These are phyloP conservation scores for Zoysia japonica DNA, from an alignment of 176 grass and related monocot species.

Conservation along the genomic window DNA sequence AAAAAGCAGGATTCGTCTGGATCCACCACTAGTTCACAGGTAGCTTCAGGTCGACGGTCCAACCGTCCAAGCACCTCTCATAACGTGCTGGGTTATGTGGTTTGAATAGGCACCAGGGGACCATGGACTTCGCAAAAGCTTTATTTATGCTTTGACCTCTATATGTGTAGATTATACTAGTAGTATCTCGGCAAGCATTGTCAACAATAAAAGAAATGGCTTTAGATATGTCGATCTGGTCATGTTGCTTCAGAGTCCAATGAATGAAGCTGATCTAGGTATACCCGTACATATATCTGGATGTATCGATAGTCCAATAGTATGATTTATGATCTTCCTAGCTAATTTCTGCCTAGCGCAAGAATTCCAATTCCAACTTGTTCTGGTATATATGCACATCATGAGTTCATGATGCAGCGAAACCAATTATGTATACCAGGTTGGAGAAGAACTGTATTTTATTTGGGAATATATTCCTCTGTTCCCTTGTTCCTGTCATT, in stretches of 20 bases:
- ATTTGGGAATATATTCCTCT: too few relatives aligned
- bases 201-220: constrained; percentile 12
- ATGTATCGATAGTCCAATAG: not conserved
- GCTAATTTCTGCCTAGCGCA: not conserved
- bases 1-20: too few relatives aligned
- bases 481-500: too few relatives aligned
- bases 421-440: too few relatives aligned
- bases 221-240: not conserved
- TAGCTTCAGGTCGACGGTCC: too few relatives aligned
- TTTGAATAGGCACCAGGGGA: too few relatives aligned
- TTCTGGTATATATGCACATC: not conserved
- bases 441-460: too few relatives aligned
- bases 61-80: too few relatives aligned
- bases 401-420: not conserved
- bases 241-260: too few relatives aligned
- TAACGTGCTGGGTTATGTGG: too few relatives aligned
- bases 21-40: too few relatives aligned
- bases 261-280: not conserved
- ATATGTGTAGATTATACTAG: not conserved
- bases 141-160: constrained; percentile 38
- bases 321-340: not conserved
- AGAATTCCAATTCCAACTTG: not conserved
- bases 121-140: not conserved
- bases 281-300: not conserved
- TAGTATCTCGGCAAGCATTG: constrained; percentile 9